Evolutionary conservation across 257 asterid species (phyloP).

Genomic region (Solanum pennellii): DNA sequence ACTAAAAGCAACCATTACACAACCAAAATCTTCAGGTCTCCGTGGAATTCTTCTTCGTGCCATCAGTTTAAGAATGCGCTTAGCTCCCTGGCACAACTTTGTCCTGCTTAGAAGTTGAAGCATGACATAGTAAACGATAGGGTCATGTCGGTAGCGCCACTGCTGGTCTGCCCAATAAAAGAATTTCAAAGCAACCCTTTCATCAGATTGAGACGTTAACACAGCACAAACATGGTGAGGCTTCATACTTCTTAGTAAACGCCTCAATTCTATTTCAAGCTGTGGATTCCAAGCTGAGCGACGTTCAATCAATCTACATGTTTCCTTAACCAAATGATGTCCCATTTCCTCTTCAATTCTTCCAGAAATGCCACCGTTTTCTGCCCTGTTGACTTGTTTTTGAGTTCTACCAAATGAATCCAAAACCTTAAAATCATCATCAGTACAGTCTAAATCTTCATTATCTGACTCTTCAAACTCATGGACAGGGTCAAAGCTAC

Average conservation of each 20-base stretch:
- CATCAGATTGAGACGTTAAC: constrained; percentile 60
- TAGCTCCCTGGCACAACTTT: constrained; percentile 88
- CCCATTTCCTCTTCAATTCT: constrained; percentile 45
- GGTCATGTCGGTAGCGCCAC: constrained; percentile 80
- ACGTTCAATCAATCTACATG: constrained; percentile 49
- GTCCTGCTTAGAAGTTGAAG: constrained; percentile 72
- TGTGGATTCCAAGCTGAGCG: constrained; percentile 59
- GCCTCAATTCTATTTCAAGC: constrained; percentile 63
- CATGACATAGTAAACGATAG: constrained; percentile 60
- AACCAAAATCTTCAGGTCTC: constrained; percentile 67
- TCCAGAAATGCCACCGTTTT: background rate
- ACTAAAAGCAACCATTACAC: constrained; percentile 88
- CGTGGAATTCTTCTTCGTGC: constrained; percentile 40
- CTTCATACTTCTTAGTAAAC: constrained; percentile 49
- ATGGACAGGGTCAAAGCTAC: constrained; percentile 15
- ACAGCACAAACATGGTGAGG: constrained; percentile 79
- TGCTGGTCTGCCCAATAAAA: constrained; percentile 90
- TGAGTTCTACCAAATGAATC: constrained; percentile 26
- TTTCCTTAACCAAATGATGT: constrained; percentile 79
- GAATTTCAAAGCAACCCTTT: constrained; percentile 70
- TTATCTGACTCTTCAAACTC: constrained; percentile 28
- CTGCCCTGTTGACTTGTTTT: constrained; percentile 8
- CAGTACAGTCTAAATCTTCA: constrained; percentile 21
- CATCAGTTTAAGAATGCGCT: constrained; percentile 72
- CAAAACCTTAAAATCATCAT: constrained; percentile 46